These are phyloP conservation scores for Byssochlamys sp. DNA, from an alignment of 2,329 filamentous ascomycete species.

Conservation along the genomic window DNA sequence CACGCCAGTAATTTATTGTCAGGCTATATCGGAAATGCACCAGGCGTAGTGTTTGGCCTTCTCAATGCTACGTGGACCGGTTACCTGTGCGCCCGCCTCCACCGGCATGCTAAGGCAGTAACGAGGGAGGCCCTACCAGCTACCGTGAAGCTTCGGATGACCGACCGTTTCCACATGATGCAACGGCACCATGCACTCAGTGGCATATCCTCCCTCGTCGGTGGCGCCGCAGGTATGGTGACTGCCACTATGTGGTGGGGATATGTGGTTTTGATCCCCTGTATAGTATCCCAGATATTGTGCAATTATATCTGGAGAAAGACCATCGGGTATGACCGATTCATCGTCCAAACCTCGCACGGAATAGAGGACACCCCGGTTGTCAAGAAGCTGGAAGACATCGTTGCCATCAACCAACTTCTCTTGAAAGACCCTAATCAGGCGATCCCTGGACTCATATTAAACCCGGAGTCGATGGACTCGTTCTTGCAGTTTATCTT, in stretches of 20 bases:
- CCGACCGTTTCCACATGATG: conserved; percentile 31
- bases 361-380: conserved; percentile 12
- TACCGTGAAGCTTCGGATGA: conserved; percentile 20
- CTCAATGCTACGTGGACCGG: conserved; percentile 42
- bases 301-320: conserved; percentile 44
- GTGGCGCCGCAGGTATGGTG: conserved; percentile 36
- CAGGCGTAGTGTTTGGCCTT: conserved; percentile 42
- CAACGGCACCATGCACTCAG: conserved; percentile 39
- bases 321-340: conserved; percentile 39
- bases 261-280: conserved; percentile 44
- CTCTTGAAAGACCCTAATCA: conserved; percentile 8
- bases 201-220: conserved; percentile 19
- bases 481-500: conserved; percentile 17
- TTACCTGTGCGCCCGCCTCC: conserved; percentile 35
- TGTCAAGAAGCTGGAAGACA: conserved; percentile 20
- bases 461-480: conserved; percentile 8
- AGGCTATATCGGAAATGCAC: conserved; percentile 47
- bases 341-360: conserved; percentile 12
- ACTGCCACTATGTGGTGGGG: conserved; percentile 46
- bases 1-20: conserved; percentile 45
- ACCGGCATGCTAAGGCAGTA: conserved; percentile 25
- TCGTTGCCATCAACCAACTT: conserved; percentile 11
- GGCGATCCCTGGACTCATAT: background rate
- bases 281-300: conserved; percentile 38
- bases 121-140: conserved; percentile 16